Percentiles rank a stretch among this genome's conserved stretches.
Evolutionary conservation across 1,284 basidiomycete species (phyloP).

Genomic region (Neotropicomus parvogracilis): DNA sequence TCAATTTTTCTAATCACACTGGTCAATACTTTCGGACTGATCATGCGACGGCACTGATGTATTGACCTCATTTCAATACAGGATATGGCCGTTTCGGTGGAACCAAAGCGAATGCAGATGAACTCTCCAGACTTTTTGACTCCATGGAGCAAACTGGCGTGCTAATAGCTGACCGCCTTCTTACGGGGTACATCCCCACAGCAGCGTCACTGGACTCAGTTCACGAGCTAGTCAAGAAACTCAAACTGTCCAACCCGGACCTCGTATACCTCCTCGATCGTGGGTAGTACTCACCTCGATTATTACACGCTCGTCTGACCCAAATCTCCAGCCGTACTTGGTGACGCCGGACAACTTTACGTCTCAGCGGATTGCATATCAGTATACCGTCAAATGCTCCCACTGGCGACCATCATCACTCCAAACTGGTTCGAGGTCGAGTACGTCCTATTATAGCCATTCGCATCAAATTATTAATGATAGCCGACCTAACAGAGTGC

Average conservation of each 20-base stretch:
- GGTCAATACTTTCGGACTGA: slow-evolving; percentile 47
- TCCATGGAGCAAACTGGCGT: slow-evolving; percentile 68
- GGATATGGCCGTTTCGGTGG: slow-evolving; percentile 79
- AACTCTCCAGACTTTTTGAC: slow-evolving; percentile 66
- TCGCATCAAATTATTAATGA: slow-evolving; percentile 9
- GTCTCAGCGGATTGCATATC: slow-evolving; percentile 88
- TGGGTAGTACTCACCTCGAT: slow-evolving; percentile 41
- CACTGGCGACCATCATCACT: slow-evolving; percentile 85
- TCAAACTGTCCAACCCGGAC: slow-evolving; percentile 54
- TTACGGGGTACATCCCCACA: slow-evolving; percentile 89
- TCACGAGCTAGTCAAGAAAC: slow-evolving; percentile 56
- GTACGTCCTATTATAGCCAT: slow-evolving; percentile 47
- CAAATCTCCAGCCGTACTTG: slow-evolving; percentile 87
- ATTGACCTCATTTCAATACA: slow-evolving; percentile 28
- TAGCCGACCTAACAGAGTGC: slow-evolving; percentile 45
- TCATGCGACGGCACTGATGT: background rate
- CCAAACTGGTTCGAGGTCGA: slow-evolving; percentile 99
- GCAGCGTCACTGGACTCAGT: slow-evolving; percentile 76
- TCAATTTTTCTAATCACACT: slow-evolving; percentile 93
- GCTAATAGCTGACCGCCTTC: slow-evolving; percentile 57
- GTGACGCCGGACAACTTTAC: slow-evolving; percentile 85
- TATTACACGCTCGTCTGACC: slow-evolving; percentile 1
- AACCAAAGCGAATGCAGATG: slow-evolving; percentile 64
- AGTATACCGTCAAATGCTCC: slow-evolving; percentile 79
- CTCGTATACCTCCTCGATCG: slow-evolving; percentile 89